Base-by-base conservation (phyloP, 345 rosid genomes). In the Camelina hispida region DNA sequence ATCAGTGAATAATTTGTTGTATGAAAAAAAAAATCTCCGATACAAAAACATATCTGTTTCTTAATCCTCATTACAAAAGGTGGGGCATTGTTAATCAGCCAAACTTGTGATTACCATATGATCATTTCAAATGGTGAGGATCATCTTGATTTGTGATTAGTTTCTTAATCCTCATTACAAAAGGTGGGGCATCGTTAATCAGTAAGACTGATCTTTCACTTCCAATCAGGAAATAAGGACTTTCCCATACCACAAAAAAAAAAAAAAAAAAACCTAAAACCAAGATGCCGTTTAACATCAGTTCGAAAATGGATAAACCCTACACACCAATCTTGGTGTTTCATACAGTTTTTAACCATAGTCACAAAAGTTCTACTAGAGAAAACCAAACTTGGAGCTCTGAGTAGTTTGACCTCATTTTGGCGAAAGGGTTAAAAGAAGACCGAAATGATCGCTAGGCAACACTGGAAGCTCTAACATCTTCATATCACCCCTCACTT, bases 371-470 rank as follows among this genome's bases (percentile, higher is more conserved):
- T 58, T 64, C 48, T 54, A n/a, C 48, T 3, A 10, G 34, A 46
- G 76, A 38, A 77, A 64, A 7, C 9, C 9, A 55, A 71, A 63
- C 76, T 47, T 50, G 55, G 10, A 71, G 72, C 67, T 57, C 55
- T 10, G 3, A 64, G 2, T 38, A 46, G 60, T 55, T 59, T 51
- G 35, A 6, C 25, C 59, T 78, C 81, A 78, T 28, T 78, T 78
- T 1, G 81, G 81, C 42, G 4, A 79, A 76, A 95, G 68, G 25
- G 97, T 90, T 62, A 95, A 81, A 66, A 95, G 91, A 85, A 95
- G 77, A 46, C 98, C 99, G 58, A 87, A 95, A 73, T 95, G 99
- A 79, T 95, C 97, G 44, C 99, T 92, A 13, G 99, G 98, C 80
- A 92, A 76, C 77, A 95, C 98, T 2, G 99, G 99, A 32, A 95